Base-by-base conservation (phyloP, 176 grass and related monocot genomes). In the Cenchrus americanus region DNA sequence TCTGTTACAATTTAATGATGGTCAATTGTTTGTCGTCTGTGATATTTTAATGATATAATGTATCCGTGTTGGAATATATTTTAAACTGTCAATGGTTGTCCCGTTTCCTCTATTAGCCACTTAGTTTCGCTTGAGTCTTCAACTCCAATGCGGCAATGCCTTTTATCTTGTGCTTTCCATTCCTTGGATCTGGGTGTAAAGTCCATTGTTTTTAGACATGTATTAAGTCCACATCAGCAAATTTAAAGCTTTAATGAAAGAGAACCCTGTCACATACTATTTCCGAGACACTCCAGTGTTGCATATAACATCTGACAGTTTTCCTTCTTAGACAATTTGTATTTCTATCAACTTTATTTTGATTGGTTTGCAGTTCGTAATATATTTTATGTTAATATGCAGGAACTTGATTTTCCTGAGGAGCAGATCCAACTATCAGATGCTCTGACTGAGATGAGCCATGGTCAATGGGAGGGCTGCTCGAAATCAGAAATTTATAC, bases 321-420 rank as follows among this genome's bases (percentile, higher is more conserved):
- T 0, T 47, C 8, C 17, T 2, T 13, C n/a, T 11, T 72, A 32
- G 14, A 48, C 42, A 67, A 0, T 9, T 62, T 11, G 37, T 22
- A 11, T 49, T 5, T 72, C 2, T 67, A n/a, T 24, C 27, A 49
- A 13, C 7, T 32, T 30, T 10, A 5, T 10, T 65, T 79, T 37
- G 7, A 53, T 14, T 63, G 4, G 1, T 9, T 48, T 76, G 53
- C 11, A 27, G 19, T 34, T 69, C 6, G 0, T 80, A 51, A 73
- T 42, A 37, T 57, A 4, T 47, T n/a, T 47, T 52, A 64, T 86
- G 40, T 73, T 75, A 70, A 55, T 80, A 24, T 91, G 72, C 91
- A 96, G 94, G 94, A 96, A 87, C 88, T 93, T 83, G 91, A 93
- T 59, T 96, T 96, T 50, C 91, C 94, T 27, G 94, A 91, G 58